Base-by-base conservation (phyloP, 176 grass and related monocot genomes). In the Alopecurus myosuroides region DNA sequence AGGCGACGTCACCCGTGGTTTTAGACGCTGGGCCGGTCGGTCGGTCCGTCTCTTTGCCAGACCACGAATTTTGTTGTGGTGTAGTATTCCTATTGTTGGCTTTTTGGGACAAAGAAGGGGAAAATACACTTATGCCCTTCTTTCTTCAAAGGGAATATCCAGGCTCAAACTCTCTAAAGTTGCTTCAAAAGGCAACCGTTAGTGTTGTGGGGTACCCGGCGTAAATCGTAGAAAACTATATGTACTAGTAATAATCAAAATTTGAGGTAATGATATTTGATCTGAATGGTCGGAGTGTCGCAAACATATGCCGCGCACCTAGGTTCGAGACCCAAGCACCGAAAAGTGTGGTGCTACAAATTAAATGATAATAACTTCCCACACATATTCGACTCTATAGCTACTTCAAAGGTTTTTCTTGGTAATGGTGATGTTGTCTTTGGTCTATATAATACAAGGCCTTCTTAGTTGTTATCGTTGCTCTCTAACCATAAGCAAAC, bases 81-180 rank as follows among this genome's bases (percentile, higher is more conserved):
- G 33, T 55, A 12, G 20, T 55, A 75, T 75, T 75, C 45, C 71
- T 75, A 75, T 75, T 51, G 31, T 77, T 56, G 20, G 12, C 49
- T 39, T 37, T 56, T 77, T 56, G 31, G 31, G 6, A 77, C 19
- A 39, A 25, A 56, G 11, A 2, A 37, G 49, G 11, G 41, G 28
- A 20, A 75, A 75, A 33, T 51, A 75, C 45, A 75, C 45, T 33
- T 50, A 17, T 75, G 71, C 71, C 71, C 71, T 75, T 75, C 71
- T 75, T 26, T 74, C 14, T 75, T 42, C 1, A 74, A 48, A 49
- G 14, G 9, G 15, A 48, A 73, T 74, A 49, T 74, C 25, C 25
- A 74, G 6, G 26, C 14, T 9, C 15, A 73, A 48, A 30, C 14
- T 73, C 48, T 73, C 39, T 45, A 44, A 28, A 71, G 68, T 4